These are phyloP conservation scores for Epichloe sylvatica DNA, from an alignment of 2,329 filamentous ascomycete genomes.

Conservation along the genomic window DNA sequence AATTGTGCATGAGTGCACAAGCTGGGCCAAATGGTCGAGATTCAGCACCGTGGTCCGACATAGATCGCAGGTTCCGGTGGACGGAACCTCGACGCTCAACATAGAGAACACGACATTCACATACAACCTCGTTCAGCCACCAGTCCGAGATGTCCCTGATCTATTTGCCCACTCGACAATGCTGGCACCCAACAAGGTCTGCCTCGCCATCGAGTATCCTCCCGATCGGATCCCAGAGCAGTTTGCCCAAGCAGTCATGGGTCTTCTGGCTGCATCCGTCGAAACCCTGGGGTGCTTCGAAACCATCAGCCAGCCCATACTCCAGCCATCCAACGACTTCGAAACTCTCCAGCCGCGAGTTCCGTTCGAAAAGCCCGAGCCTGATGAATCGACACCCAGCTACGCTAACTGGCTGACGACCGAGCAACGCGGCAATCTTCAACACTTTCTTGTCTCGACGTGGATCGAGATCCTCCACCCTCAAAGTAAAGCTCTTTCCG, in stretches of 20 bases:
- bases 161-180: constrained; percentile 30
- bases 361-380: constrained; percentile 20
- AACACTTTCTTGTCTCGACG: constrained; percentile 26
- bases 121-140: constrained; percentile 27
- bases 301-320: constrained; percentile 30
- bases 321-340: constrained; percentile 29
- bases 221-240: constrained; percentile 26
- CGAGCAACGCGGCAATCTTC: constrained; percentile 26
- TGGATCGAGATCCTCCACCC: constrained; percentile 33
- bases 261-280: constrained; percentile 31
- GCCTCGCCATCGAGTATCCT: constrained; percentile 32
- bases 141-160: constrained; percentile 29
- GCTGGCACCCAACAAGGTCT: constrained; percentile 21
- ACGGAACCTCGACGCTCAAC: constrained; percentile 28
- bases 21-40: constrained; percentile 38
- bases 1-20: constrained; percentile 39
- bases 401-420: constrained; percentile 19
- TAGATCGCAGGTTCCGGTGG: constrained; percentile 16
- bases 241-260: constrained; percentile 31
- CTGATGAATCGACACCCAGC: constrained; percentile 7
- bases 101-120: constrained; percentile 32
- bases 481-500: constrained; percentile 22
- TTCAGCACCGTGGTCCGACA: constrained; percentile 43
- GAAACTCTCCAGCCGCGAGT: constrained; percentile 24
- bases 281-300: constrained; percentile 31